These are phyloP conservation scores for Rhododendron kiyosumense DNA, from an alignment of 148 eudicot species.

Conservation along the genomic window DNA sequence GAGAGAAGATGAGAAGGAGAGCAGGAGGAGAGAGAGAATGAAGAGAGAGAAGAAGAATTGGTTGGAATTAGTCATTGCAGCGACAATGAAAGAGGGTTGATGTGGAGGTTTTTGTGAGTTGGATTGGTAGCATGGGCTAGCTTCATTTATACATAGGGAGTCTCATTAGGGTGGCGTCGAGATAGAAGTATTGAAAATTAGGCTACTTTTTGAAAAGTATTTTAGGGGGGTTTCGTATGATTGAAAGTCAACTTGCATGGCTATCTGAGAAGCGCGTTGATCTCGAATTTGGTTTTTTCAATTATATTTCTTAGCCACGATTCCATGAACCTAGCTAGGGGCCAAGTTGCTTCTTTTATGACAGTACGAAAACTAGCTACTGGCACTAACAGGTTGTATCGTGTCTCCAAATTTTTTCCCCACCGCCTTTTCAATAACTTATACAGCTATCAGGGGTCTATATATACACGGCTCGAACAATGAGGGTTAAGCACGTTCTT, in stretches of 20 bases:
- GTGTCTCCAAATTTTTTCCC: background rate
- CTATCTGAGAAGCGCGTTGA: constrained; percentile 17
- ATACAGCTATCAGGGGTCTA: too few species aligned
- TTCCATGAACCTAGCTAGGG: background rate
- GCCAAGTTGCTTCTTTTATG: background rate
- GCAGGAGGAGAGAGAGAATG: background rate
- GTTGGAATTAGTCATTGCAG: constrained; percentile 1
- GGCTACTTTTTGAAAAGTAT: background rate
- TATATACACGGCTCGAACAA: too few species aligned
- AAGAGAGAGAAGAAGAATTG: background rate
- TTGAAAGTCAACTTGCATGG: constrained; percentile 20
- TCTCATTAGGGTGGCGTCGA: background rate
- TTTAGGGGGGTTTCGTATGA: background rate
- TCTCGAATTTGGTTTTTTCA: background rate
- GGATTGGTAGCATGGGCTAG: background rate
- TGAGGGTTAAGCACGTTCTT: too few species aligned
- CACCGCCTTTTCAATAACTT: background rate
- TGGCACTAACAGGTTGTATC: background rate
- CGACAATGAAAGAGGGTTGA: background rate
- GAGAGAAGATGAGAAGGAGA: background rate
- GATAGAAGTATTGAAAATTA: background rate
- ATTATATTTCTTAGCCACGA: background rate
- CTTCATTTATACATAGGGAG: background rate
- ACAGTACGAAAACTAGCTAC: background rate
- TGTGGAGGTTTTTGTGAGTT: background rate